phyloP scores from a whole-genome alignment of 805 yeast species.

The Yarrowia sp. region DNA sequence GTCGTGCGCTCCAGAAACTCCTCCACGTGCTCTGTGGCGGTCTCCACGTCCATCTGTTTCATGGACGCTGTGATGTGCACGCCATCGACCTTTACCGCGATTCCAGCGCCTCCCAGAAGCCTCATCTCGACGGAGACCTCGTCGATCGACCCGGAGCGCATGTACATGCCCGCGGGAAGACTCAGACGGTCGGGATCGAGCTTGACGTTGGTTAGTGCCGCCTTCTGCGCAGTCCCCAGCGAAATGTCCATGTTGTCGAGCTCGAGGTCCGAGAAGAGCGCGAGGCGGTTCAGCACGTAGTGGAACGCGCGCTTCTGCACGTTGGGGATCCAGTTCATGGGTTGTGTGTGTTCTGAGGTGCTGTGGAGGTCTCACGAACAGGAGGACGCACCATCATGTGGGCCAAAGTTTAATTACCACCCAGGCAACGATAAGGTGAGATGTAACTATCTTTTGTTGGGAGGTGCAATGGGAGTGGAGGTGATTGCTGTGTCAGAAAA shows the following conservation, averaged over 20 bases:
- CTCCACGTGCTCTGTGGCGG: constrained; percentile 34
- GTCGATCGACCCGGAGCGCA: constrained; percentile 57
- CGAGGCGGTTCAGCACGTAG: constrained; percentile 75
- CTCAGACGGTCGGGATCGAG: constrained; percentile 69
- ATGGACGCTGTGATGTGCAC: constrained; percentile 46
- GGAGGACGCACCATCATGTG: constrained; percentile 6
- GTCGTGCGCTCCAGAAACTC: constrained; percentile 11
- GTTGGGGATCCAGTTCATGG: constrained; percentile 67
- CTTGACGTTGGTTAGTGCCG: constrained; percentile 54
- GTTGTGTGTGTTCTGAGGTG: neutral
- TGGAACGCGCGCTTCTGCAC: constrained; percentile 77
- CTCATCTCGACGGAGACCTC: constrained; percentile 57
- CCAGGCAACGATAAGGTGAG: constrained; percentile 21
- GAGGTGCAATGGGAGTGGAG: too few relatives aligned
- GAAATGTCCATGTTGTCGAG: constrained; percentile 79
- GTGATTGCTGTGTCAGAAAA: too few relatives aligned
- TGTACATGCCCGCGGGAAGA: constrained; percentile 54
- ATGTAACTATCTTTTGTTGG: constrained; percentile 6
- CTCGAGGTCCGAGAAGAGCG: constrained; percentile 78
- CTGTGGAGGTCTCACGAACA: too few relatives aligned
- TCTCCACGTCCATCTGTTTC: constrained; percentile 37
- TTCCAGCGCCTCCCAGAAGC: constrained; percentile 66
- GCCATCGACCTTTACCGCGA: constrained; percentile 57
- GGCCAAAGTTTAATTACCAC: constrained; percentile 12
- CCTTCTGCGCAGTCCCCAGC: constrained; percentile 50